Conservation (phyloP, 768 basidiomycete species). For the Royoungia palumana region DNA sequence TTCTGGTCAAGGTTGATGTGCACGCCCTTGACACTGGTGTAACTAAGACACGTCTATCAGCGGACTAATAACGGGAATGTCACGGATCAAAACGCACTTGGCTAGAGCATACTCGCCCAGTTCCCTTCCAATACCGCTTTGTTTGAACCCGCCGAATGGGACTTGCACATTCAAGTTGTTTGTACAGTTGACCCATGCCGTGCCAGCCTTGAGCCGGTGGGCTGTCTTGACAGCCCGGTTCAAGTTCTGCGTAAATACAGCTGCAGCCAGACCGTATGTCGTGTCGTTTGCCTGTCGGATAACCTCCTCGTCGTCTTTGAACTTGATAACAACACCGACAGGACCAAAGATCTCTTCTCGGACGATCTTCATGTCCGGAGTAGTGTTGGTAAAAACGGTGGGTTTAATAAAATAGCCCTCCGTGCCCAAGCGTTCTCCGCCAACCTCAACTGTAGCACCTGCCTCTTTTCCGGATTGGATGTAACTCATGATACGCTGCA, state of each 20-base stretch:
- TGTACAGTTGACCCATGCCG: conserved; percentile 57
- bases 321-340: conserved; percentile 72
- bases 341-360: conserved; percentile 79
- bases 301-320: conserved; percentile 66
- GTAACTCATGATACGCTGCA: conserved; percentile 73
- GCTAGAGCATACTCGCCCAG: conserved; percentile 70
- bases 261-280: conserved; percentile 81
- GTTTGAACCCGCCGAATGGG: conserved; percentile 87
- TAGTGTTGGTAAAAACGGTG: conserved; percentile 69
- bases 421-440: conserved; percentile 57
- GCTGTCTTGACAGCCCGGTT: conserved; percentile 70
- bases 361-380: conserved; percentile 71
- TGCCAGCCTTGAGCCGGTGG: conserved; percentile 76
- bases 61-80: neutral
- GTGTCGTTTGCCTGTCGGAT: conserved; percentile 81
- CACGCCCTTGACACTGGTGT: conserved; percentile 22
- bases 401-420: conserved; percentile 72
- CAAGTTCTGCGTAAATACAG: conserved; percentile 81
- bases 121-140: conserved; percentile 78
- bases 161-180: conserved; percentile 37
- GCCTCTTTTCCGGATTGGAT: conserved; percentile 70
- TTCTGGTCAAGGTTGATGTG: conserved; percentile 47
- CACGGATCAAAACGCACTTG: conserved; percentile 36
- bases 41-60: conserved; percentile 6
- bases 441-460: conserved; percentile 64